phyloP scores from a whole-genome alignment of 352 stramenopile species.

The Pythium aristosporum region DNA sequence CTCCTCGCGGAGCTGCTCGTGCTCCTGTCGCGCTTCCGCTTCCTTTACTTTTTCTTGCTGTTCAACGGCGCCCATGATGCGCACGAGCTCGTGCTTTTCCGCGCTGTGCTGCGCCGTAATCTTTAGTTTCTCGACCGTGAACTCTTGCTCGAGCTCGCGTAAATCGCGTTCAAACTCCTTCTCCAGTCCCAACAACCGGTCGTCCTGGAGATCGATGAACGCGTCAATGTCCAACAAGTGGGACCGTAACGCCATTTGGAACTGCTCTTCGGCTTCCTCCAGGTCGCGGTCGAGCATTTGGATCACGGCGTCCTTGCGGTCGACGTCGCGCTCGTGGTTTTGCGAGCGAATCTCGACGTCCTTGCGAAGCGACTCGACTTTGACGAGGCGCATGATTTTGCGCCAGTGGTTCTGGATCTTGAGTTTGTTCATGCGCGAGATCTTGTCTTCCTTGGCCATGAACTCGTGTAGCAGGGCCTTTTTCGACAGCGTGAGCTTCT shows the following conservation, averaged over 20 bases:
- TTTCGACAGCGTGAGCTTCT: conserved; percentile 76
- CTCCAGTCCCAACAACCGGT: conserved; percentile 85
- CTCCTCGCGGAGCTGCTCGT: conserved; percentile 91
- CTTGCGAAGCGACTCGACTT: conserved; percentile 90
- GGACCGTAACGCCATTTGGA: conserved; percentile 86
- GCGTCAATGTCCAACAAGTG: conserved; percentile 91
- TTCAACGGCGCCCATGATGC: conserved; percentile 87
- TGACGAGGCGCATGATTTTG: conserved; percentile 95
- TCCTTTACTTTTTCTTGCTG: conserved; percentile 81
- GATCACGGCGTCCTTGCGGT: conserved; percentile 93
- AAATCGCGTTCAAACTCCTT: conserved; percentile 91
- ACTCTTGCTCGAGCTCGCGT: conserved; percentile 79
- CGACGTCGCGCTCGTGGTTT: conserved; percentile 95
- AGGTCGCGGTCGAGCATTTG: conserved; percentile 94
- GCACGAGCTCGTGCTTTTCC: conserved; percentile 77
- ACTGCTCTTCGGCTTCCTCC: conserved; percentile 94
- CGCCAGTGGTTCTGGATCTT: conserved; percentile 96
- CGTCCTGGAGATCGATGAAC: conserved; percentile 91
- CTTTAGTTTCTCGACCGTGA: conserved; percentile 81
- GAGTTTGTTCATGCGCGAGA: conserved; percentile 82
- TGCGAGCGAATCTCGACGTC: conserved; percentile 92
- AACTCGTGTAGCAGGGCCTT: conserved; percentile 76
- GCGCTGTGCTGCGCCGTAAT: conserved; percentile 65
- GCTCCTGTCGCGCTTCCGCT: conserved; percentile 68
- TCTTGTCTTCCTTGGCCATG: conserved; percentile 67